Evolutionary conservation across 2,329 filamentous ascomycete genomes (phyloP).

Genomic region (Alternaria gaisen): DNA sequence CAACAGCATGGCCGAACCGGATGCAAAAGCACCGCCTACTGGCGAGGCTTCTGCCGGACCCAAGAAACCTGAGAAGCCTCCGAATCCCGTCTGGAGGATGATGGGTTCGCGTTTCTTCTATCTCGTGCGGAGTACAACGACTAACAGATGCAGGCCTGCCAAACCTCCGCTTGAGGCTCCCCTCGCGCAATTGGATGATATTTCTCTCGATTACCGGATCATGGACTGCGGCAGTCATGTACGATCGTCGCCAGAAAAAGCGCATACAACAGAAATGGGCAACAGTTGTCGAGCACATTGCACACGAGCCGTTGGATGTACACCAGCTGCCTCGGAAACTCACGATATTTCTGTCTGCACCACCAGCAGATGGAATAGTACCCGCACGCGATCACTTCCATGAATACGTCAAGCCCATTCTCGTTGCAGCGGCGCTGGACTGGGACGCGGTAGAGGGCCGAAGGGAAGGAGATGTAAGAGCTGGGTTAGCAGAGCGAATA

Average conservation of each 20-base stretch:
- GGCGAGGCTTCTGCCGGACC: conserved; percentile 32
- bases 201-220: conserved; percentile 83
- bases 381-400: conserved; percentile 93
- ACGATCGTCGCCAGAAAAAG: conserved; percentile 91
- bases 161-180: conserved; percentile 81
- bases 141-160: conserved; percentile 71
- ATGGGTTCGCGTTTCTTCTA: conserved; percentile 42
- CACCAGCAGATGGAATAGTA: conserved; percentile 85
- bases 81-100: conserved; percentile 52
- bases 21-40: conserved; percentile 39
- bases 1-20: conserved; percentile 43
- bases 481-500: conserved; percentile 85
- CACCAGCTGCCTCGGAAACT: conserved; percentile 82
- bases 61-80: conserved; percentile 42
- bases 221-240: conserved; percentile 82
- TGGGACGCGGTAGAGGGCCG: conserved; percentile 96
- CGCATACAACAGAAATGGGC: conserved; percentile 87
- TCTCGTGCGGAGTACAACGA: conserved; percentile 9
- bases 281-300: conserved; percentile 82
- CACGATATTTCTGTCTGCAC: conserved; percentile 84
- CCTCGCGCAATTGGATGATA: conserved; percentile 97
- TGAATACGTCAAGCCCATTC: conserved; percentile 92
- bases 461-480: conserved; percentile 90
- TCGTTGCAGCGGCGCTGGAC: conserved; percentile 88
- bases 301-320: conserved; percentile 75